Percentiles rank a stretch among this genome's conserved stretches.
These are phyloP conservation scores for Chrysosporium queenslandicum DNA, from an alignment of 2,329 filamentous ascomycete genomes.

Conservation along the genomic window DNA sequence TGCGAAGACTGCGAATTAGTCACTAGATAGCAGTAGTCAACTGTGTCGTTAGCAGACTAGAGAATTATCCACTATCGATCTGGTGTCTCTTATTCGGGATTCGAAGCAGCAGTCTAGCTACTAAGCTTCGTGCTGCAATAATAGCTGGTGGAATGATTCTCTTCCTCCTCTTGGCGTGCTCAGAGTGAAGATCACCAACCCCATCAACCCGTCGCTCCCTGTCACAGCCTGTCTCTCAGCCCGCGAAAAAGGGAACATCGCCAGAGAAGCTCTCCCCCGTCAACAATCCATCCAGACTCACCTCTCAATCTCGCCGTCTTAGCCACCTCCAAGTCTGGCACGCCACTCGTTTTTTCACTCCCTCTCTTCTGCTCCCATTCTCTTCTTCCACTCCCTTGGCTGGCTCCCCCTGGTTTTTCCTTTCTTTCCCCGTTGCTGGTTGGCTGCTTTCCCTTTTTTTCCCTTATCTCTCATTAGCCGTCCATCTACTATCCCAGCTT, in stretches of 20 bases:
- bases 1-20: no score
- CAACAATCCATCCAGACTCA: not conserved
- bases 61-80: no score
- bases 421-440: not conserved
- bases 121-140: no score
- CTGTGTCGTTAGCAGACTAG: no score
- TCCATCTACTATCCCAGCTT: not conserved
- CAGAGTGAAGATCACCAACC: conserved; percentile 1
- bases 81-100: no score
- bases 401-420: not conserved
- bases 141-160: not conserved
- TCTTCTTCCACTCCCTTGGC: not conserved
- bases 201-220: not conserved
- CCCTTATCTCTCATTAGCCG: not conserved
- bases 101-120: no score
- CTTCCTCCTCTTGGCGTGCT: not conserved
- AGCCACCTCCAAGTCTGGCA: not conserved
- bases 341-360: not conserved
- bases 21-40: no score
- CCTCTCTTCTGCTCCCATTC: not conserved
- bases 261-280: not conserved
- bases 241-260: not conserved
- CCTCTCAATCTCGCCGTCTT: not conserved
- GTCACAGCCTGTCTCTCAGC: not conserved
- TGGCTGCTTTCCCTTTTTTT: not conserved